These are phyloP conservation scores for Xylaria sp. DNA, from an alignment of 2,329 filamentous ascomycete species.

Conservation along the genomic window DNA sequence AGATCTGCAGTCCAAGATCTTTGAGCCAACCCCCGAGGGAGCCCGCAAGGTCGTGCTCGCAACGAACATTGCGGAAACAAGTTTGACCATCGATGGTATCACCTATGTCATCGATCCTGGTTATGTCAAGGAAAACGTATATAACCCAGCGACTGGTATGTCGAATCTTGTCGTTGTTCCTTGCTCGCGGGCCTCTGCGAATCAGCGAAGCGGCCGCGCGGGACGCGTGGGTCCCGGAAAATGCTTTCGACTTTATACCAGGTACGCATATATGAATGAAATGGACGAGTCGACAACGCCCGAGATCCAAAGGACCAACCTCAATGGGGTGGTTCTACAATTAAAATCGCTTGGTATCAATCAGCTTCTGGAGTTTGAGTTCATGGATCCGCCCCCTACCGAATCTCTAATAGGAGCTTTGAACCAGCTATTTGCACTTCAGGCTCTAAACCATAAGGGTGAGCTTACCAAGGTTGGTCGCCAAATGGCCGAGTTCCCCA, in stretches of 20 bases:
- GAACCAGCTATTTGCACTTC: slow-evolving; percentile 90
- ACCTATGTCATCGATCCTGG: slow-evolving; percentile 96
- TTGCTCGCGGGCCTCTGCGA: slow-evolving; percentile 89
- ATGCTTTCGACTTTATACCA: slow-evolving; percentile 93
- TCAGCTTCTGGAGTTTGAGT: slow-evolving; percentile 92
- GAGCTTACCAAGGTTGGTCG: slow-evolving; percentile 90
- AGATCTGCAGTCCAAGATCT: slow-evolving; percentile 91
- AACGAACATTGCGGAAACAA: slow-evolving; percentile 97
- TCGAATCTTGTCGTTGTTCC: slow-evolving; percentile 91
- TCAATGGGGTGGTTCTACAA: slow-evolving; percentile 84
- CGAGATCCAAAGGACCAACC: slow-evolving; percentile 90
- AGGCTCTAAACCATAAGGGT: slow-evolving; percentile 87
- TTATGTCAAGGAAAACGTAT: slow-evolving; percentile 95
- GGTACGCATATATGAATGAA: slow-evolving; percentile 94
- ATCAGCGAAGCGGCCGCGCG: slow-evolving; percentile 91
- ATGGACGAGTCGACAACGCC: slow-evolving; percentile 92
- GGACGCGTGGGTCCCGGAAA: slow-evolving; percentile 93
- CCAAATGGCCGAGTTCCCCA: slow-evolving; percentile 95
- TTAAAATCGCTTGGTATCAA: slow-evolving; percentile 93
- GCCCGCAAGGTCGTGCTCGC: slow-evolving; percentile 92
- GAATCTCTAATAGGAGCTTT: slow-evolving; percentile 89
- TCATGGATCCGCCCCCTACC: slow-evolving; percentile 91
- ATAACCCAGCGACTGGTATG: slow-evolving; percentile 92
- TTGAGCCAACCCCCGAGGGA: slow-evolving; percentile 87
- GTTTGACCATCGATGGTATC: slow-evolving; percentile 94